A percentile compares a stretch with the other conserved stretches of the same genome.
Conservation (phyloP, 1,284 basidiomycete genomes). For the Spongispora temasekensis region DNA sequence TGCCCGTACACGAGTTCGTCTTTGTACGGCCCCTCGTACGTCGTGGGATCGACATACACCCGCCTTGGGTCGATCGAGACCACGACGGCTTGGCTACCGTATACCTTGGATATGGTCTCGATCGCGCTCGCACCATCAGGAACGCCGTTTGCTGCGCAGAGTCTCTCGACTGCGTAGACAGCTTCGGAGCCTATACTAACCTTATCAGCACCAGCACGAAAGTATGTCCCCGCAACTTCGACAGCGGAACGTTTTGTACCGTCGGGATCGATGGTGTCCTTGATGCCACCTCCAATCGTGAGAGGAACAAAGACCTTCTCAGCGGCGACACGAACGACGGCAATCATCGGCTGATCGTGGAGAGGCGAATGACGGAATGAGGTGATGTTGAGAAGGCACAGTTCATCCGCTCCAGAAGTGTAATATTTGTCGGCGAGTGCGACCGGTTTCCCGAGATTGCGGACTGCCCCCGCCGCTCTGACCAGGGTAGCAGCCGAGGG, state of each 20-base stretch:
- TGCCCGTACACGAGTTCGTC: constrained; percentile 67
- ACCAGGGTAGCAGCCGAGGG: constrained; percentile 33
- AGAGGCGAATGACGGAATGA: constrained; percentile 97
- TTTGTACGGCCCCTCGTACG: constrained; percentile 69
- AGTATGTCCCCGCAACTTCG: constrained; percentile 96
- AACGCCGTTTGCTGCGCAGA: constrained; percentile 54
- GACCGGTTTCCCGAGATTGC: constrained; percentile 98
- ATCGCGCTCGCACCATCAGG: constrained; percentile 85
- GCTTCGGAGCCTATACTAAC: constrained; percentile 97
- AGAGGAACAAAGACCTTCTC: constrained; percentile 96
- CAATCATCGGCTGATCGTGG: constrained; percentile 97
- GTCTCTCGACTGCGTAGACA: constrained; percentile 88
- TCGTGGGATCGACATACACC: constrained; percentile 75
- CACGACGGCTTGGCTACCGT: constrained; percentile 97
- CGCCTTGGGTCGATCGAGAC: constrained; percentile 96
- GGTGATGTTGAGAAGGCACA: constrained; percentile 98
- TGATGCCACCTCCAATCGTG: constrained; percentile 98
- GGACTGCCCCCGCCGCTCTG: constrained; percentile 74
- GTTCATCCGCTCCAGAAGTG: constrained; percentile 89
- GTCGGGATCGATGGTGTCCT: constrained; percentile 94
- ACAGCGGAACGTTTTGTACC: constrained; percentile 85
- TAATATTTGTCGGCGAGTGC: constrained; percentile 90
- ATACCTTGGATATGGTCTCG: constrained; percentile 88
- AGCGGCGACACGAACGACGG: constrained; percentile 89
- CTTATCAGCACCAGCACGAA: constrained; percentile 97